Evolutionary conservation across 768 basidiomycete species (phyloP).

Genomic region (Auriscalpium orientale): DNA sequence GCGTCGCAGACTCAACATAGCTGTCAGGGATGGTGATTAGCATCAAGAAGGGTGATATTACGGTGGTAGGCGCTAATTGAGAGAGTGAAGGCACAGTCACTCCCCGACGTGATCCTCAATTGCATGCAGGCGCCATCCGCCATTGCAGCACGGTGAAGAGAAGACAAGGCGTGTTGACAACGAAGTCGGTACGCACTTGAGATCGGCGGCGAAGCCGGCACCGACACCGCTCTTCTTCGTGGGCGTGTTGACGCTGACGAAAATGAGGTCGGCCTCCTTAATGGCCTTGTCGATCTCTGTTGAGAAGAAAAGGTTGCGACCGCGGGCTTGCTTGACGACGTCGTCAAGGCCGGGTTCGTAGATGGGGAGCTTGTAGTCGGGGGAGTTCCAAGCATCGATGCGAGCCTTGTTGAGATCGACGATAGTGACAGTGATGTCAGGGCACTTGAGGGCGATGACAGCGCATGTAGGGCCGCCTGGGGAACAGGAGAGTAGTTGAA

Average conservation of each 20-base stretch:
- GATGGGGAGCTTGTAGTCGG: constrained; percentile 81
- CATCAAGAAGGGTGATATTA: constrained; percentile 2
- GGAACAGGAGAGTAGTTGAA: not conserved
- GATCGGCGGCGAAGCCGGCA: constrained; percentile 95
- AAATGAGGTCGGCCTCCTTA: constrained; percentile 93
- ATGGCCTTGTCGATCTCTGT: constrained; percentile 93
- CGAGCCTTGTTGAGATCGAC: constrained; percentile 95
- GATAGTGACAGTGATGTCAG: constrained; percentile 90
- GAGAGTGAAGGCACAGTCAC: constrained; percentile 1
- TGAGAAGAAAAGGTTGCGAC: constrained; percentile 95
- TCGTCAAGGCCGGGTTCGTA: constrained; percentile 96
- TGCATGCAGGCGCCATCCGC: no score
- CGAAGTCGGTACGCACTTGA: constrained; percentile 61
- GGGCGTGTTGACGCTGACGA: constrained; percentile 97
- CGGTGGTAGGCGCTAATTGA: not conserved
- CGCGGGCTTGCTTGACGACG: constrained; percentile 81
- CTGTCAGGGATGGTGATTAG: constrained; percentile 32
- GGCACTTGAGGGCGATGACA: constrained; percentile 90
- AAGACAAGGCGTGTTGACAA: no score
- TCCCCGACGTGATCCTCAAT: no score
- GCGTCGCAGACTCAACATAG: constrained; percentile 95
- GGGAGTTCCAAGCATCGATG: constrained; percentile 94
- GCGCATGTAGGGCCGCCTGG: constrained; percentile 92
- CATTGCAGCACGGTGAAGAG: no score
- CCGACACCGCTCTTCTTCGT: constrained; percentile 98